Evolutionary conservation across 2,329 filamentous ascomycete genomes (phyloP), one percentile per base, ranked within the genome.

Genomic region (Mycogone perniciosa): DNA sequence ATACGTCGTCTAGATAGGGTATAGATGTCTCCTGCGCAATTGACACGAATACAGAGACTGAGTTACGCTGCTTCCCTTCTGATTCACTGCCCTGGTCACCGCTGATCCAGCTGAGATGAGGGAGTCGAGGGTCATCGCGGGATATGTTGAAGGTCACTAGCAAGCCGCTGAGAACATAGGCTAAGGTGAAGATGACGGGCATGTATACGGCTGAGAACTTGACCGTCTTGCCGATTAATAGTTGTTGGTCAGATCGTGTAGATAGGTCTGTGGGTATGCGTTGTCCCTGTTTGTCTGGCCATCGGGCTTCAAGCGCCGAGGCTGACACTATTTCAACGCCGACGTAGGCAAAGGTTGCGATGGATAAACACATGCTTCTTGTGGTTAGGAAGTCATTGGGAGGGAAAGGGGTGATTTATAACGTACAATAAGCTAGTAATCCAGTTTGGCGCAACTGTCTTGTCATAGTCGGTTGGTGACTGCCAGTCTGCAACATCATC

Each of bases 321-420:
- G 64, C 64, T 2, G 64, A 63, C 1, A 64, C 60, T 40, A 64
- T 59, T 45, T 68, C 65, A 35, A 68, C 60, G 1, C 64, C 64
- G 20, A 67, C 61, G 51, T 64, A 68, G 20, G 65, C 59, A 43
- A 63, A 68, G 3, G 62, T 59, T 27, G 65, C 62, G 6, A 64
- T 62, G 7, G 62, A 64, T 7, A 64, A 46, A 31, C 54, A 64
- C 49, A 65, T 63, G 7, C 61, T 65, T 39, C 7, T 9, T 7
- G 13, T 29, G 30, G 30, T 4, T 39, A 10, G 29, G 40, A 27
- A 44, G 42, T 6, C n/a, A 11, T 29, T 7, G 30, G 7, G 11
- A n/a, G 1, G n/a, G 42, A 4, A 11, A n/a, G 5, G 42, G 7
- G 27, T 20, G n/a, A 33, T 34, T 41, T 7, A 27, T 7, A 11